phyloP scores from a whole-genome alignment of 2,329 filamentous ascomycete species.

The Ascochyta viciae-villosae region DNA sequence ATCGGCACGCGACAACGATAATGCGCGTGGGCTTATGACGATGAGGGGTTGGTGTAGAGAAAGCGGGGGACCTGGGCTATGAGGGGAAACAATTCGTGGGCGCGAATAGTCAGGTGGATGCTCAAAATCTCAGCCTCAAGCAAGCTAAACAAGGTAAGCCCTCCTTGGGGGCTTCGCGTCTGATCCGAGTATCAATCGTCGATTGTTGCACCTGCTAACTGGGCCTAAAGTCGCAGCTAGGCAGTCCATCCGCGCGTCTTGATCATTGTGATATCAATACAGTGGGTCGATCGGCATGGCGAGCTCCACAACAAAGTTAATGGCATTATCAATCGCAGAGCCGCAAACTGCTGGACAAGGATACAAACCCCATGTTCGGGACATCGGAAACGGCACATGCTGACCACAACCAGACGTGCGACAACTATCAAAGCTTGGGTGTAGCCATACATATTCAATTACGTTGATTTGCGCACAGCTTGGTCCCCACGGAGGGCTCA shows the following conservation, averaged over 20 bases:
- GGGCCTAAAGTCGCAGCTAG: conserved; percentile 18
- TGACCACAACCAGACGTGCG: conserved; percentile 1
- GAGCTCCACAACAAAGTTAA: conserved; percentile 22
- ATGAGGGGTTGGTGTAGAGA: conserved; percentile 34
- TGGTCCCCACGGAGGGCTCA: neutral
- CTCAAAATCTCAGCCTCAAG: conserved; percentile 34
- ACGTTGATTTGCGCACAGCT: neutral
- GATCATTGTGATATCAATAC: conserved; percentile 34
- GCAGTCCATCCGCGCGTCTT: conserved; percentile 29
- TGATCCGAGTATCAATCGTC: conserved; percentile 16
- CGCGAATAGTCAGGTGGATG: conserved; percentile 30
- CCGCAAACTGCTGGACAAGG: conserved; percentile 1
- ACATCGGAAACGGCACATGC: conserved; percentile 11
- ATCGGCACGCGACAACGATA: conserved; percentile 32
- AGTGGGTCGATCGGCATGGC: conserved; percentile 28
- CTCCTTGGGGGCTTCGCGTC: conserved; percentile 18
- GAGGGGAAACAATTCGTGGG: conserved; percentile 21
- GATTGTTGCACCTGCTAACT: conserved; percentile 14
- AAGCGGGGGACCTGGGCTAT: conserved; percentile 28
- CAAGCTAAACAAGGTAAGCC: conserved; percentile 25
- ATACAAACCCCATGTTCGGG: conserved; percentile 11
- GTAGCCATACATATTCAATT: conserved; percentile 6
- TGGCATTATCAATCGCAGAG: conserved; percentile 20
- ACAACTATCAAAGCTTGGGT: conserved; percentile 9
- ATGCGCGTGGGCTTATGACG: conserved; percentile 35